Conservation (phyloP, 2,329 filamentous ascomycete species). For the Beauveria sp. region DNA sequence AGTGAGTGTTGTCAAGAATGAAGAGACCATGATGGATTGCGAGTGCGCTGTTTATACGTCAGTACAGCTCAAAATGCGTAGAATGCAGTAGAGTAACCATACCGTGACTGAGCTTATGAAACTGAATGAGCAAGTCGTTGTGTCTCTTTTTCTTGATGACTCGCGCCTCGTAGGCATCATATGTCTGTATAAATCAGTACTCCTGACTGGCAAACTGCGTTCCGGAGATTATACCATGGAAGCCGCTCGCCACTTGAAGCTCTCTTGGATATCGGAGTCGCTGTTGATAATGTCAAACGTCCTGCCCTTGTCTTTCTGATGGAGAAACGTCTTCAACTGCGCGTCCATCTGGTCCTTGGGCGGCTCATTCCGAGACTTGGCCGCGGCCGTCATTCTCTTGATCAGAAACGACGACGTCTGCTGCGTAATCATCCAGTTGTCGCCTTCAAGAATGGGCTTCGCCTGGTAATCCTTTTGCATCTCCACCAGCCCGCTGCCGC, state of each 20-base stretch:
- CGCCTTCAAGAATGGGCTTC: conserved; percentile 64
- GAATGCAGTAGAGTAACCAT: not conserved
- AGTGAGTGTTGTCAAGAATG: not conserved
- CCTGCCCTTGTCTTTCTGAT: conserved; percentile 60
- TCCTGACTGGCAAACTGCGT: too few relatives aligned
- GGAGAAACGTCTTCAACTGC: conserved; percentile 58
- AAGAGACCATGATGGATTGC: conserved; percentile 6
- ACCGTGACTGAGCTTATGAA: conserved; percentile 9
- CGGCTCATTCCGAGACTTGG: conserved; percentile 52
- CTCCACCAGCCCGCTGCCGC: conserved; percentile 66
- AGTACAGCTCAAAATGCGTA: not conserved
- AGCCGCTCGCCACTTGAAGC: conserved; percentile 68
- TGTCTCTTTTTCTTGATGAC: not conserved
- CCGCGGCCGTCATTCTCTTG: conserved; percentile 46
- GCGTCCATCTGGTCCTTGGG: conserved; percentile 55
- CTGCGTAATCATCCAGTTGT: conserved; percentile 78
- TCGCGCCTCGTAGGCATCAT: not conserved
- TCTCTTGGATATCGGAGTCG: conserved; percentile 63
- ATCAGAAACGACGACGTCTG: conserved; percentile 71
- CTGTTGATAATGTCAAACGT: conserved; percentile 67
- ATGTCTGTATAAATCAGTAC: not conserved
- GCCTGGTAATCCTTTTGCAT: conserved; percentile 73
- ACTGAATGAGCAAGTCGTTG: conserved; percentile 2
- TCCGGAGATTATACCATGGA: conserved; percentile 36
- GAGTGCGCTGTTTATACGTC: not conserved